Percentiles rank a stretch among this genome's conserved stretches.
Evolutionary conservation across 2,329 filamentous ascomycete species (phyloP).

Genomic region (Pseudogymnoascus destructans): DNA sequence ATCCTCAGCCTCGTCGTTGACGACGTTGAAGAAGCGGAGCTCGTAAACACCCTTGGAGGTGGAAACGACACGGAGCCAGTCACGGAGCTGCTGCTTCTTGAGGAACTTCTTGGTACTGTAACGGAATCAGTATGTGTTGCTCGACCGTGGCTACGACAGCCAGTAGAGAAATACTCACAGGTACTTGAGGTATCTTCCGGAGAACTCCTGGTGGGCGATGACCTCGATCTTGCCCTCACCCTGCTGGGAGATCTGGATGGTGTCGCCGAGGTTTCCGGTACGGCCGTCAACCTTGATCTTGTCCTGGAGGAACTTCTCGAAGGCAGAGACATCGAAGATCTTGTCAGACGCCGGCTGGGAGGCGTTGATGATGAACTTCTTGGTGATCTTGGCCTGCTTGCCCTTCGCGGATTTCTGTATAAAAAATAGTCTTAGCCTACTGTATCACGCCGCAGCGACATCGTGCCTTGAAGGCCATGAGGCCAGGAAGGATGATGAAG

Average conservation of each 20-base stretch:
- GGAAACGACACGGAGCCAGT: slow-evolving; percentile 98
- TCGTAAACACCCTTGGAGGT: slow-evolving; percentile 98
- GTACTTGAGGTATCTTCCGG: slow-evolving; percentile 99
- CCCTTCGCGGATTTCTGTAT: slow-evolving; percentile 44
- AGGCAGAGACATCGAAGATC: slow-evolving; percentile 98
- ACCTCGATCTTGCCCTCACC: slow-evolving; percentile 98
- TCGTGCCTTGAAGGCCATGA: slow-evolving; percentile 11
- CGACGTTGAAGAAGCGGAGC: slow-evolving; percentile 99
- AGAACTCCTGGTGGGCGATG: slow-evolving; percentile 94
- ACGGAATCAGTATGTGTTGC: slow-evolving; percentile 18
- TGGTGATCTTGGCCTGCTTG: slow-evolving; percentile 61
- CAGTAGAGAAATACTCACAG: slow-evolving; percentile 48
- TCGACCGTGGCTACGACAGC: not conserved
- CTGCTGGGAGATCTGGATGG: slow-evolving; percentile 76
- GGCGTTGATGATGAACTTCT: slow-evolving; percentile 93
- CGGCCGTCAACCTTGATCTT: slow-evolving; percentile 99
- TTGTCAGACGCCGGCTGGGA: slow-evolving; percentile 97
- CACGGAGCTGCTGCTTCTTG: slow-evolving; percentile 99
- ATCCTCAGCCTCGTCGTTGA: slow-evolving; percentile 94
- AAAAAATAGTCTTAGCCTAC: slow-evolving; percentile 79
- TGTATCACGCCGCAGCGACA: slow-evolving; percentile 44
- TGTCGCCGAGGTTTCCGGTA: slow-evolving; percentile 94
- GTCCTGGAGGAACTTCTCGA: slow-evolving; percentile 99
- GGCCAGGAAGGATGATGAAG: slow-evolving; percentile 12
- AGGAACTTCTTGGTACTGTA: slow-evolving; percentile 99